Evolutionary conservation across 805 yeast species (phyloP).

Genomic region (Isabelozyma rhagii): DNA sequence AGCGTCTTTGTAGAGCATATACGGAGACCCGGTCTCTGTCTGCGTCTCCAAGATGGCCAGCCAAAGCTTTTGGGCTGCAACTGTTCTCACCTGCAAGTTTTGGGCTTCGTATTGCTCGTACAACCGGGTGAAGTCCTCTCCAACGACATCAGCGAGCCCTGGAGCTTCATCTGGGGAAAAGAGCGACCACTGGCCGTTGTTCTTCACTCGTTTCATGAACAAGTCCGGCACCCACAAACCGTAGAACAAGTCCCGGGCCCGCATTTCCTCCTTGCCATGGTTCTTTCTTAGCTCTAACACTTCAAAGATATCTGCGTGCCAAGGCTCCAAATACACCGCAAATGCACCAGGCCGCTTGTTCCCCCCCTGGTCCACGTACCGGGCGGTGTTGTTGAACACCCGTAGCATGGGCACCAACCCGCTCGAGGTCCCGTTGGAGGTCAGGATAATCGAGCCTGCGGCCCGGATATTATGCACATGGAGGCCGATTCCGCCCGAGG

Average conservation of each 20-base stretch:
- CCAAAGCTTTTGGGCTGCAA: constrained; percentile 92
- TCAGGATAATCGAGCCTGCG: constrained; percentile 83
- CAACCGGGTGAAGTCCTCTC: constrained; percentile 73
- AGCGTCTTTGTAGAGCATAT: constrained; percentile 89
- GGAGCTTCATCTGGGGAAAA: constrained; percentile 90
- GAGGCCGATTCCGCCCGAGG: constrained; percentile 95
- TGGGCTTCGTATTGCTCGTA: constrained; percentile 72
- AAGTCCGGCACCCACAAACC: constrained; percentile 95
- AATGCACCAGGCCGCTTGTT: constrained; percentile 98
- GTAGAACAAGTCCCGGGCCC: constrained; percentile 90
- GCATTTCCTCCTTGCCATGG: constrained; percentile 90
- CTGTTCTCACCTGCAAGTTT: constrained; percentile 58
- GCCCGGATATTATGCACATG: constrained; percentile 86
- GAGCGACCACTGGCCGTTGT: constrained; percentile 77
- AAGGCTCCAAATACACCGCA: constrained; percentile 90
- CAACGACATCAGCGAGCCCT: constrained; percentile 78
- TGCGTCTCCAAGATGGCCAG: constrained; percentile 84
- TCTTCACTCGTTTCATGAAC: constrained; percentile 87
- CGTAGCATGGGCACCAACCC: constrained; percentile 96
- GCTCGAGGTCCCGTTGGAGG: constrained; percentile 88
- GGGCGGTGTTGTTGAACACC: constrained; percentile 92
- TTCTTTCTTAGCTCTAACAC: constrained; percentile 84
- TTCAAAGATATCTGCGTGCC: constrained; percentile 93
- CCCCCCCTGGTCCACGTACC: constrained; percentile 98
- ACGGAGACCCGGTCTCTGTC: constrained; percentile 95